Conservation (phyloP, 2,329 filamentous ascomycete genomes). For the Didymellaceae sp. region DNA sequence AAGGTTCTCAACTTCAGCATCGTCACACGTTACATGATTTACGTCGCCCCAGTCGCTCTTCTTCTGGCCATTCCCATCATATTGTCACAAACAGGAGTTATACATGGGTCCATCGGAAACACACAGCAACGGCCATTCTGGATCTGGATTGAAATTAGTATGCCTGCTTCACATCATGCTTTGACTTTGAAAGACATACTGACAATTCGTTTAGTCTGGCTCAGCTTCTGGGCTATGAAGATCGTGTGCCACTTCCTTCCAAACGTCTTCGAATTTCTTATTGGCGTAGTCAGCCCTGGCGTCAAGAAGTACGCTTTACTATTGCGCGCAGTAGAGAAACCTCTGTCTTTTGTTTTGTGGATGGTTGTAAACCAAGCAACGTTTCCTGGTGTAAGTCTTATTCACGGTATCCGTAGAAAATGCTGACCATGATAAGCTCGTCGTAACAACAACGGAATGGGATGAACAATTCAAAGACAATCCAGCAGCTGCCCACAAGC, state of each 20-base stretch:
- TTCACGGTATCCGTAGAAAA: neutral
- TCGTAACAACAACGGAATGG: too few relatives aligned
- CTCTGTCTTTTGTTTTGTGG: slow-evolving; percentile 67
- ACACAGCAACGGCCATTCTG: slow-evolving; percentile 68
- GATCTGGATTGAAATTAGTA: slow-evolving; percentile 66
- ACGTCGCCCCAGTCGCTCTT: slow-evolving; percentile 64
- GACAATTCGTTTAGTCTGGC: slow-evolving; percentile 56
- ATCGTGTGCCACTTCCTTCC: slow-evolving; percentile 65
- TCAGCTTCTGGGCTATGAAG: slow-evolving; percentile 68
- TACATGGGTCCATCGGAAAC: slow-evolving; percentile 56
- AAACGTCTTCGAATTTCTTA: slow-evolving; percentile 65
- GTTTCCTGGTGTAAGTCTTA: slow-evolving; percentile 59
- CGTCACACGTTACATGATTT: slow-evolving; percentile 68
- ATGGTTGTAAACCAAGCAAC: slow-evolving; percentile 65
- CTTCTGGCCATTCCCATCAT: slow-evolving; percentile 69
- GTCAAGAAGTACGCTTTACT: slow-evolving; percentile 69
- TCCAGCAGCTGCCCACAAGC: too few relatives aligned
- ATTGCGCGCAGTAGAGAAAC: slow-evolving; percentile 64
- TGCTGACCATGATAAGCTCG: slow-evolving; percentile 15
- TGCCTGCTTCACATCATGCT: slow-evolving; percentile 11
- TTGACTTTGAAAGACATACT: slow-evolving; percentile 1
- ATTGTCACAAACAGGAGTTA: slow-evolving; percentile 59
- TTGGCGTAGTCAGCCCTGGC: slow-evolving; percentile 68
- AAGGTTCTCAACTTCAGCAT: slow-evolving; percentile 68
- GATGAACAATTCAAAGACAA: too few relatives aligned